Conservation (phyloP, 345 rosid species). For the Firmiana major region DNA sequence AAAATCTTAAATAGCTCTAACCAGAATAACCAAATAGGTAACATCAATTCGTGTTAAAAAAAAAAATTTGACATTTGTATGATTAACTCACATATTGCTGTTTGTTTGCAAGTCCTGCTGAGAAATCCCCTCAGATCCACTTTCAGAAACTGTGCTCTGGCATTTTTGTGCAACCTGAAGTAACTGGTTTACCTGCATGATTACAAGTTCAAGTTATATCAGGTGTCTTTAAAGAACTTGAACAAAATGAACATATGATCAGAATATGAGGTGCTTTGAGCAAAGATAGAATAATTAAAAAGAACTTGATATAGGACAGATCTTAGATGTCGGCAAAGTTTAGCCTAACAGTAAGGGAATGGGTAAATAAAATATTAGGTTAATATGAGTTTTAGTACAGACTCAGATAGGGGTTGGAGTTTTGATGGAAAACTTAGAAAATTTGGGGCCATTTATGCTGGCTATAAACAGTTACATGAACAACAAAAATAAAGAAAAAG, state of each 20-base stretch:
- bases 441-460: too few species aligned
- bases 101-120: constrained; percentile 89
- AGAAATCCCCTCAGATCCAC: constrained; percentile 86
- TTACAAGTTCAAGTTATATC: neutral
- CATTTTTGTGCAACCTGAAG: constrained; percentile 96
- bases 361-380: too few species aligned
- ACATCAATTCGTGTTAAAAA: neutral
- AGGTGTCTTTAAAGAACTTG: neutral
- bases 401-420: too few species aligned
- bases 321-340: too few species aligned
- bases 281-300: neutral
- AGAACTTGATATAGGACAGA: neutral
- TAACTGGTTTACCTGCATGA: constrained; percentile 77
- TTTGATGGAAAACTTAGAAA: too few species aligned
- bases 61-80: neutral
- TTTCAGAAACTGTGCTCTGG: constrained; percentile 83
- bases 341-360: too few species aligned
- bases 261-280: neutral
- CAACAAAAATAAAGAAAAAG: too few species aligned
- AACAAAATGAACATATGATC: neutral
- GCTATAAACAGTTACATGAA: too few species aligned
- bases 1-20: neutral
- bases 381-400: too few species aligned
- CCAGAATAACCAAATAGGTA: neutral
- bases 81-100: constrained; percentile 72